Base-by-base conservation (phyloP, 805 yeast species). In the Wickerhamiella kazuoi region DNA sequence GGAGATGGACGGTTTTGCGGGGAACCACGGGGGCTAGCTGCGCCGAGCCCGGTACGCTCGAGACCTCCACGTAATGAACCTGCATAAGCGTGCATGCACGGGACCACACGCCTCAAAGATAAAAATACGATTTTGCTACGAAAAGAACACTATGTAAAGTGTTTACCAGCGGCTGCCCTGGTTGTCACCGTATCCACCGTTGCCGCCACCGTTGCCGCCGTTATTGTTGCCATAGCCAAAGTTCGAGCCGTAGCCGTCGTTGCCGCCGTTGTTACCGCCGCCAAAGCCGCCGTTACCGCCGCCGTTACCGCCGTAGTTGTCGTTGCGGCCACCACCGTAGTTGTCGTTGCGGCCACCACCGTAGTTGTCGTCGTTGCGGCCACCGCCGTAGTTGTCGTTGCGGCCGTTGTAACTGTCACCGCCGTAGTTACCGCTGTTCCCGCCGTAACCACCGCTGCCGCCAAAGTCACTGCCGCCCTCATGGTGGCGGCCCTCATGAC, bases 371-470 rank as follows among this genome's bases (percentile, higher is more conserved):
- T 28, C 39, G 34, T 47, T 37, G 40, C 50, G 55, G 43, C 52
- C 51, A 40, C 48, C 50, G 5, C 38, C 37, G 31, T 8, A 23
- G 37, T 24, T 24, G 21, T 17, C 31, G 21, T 35, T 11, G 33
- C 30, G 6, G 30, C 36, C 30, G n/a, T 38, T 31, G 26, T 24
- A 31, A 20, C 35, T 32, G 44, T 43, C 57, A 53, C 38, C 50
- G 49, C 35, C 52, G 48, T 44, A 53, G 54, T 30, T 21, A n/a
- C 31, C 39, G 35, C 47, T 37, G 40, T 50, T 55, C 42, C 48
- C 50, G 9, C 38, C 37, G 31, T 8, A 23, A 31, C 31, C 31
- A 15, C 21, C 31, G n/a, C 24, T 11, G 33, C 30, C 15, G 34
- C 36, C 32, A 14, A 37, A 30, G 30, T 20, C 24, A 21, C 36